A percentile compares a stretch with the other conserved stretches of the same genome.
Conservation (phyloP, 169 alveolate species). For the Perkinsus marinus region DNA sequence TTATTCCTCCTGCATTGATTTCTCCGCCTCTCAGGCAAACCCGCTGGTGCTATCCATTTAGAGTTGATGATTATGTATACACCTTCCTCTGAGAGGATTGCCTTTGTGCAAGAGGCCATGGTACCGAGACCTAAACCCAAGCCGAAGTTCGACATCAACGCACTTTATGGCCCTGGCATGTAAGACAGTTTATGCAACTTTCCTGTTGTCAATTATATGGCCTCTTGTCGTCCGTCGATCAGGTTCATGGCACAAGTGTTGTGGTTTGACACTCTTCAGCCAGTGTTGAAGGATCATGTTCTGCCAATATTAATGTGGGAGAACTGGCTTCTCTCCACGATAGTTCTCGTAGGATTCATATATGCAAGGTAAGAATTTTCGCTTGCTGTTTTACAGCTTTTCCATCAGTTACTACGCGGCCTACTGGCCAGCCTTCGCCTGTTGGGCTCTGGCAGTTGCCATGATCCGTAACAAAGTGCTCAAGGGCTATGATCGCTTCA, state of each 20-base stretch:
- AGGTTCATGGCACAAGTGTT: not conserved
- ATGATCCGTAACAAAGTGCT: not conserved
- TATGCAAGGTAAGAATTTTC: not conserved
- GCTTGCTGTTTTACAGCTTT: not conserved
- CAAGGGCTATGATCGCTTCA: not conserved
- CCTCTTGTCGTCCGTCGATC: not conserved
- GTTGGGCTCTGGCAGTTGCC: not conserved
- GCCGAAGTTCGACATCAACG: not conserved
- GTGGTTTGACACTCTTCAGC: not conserved
- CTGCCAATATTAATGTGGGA: not conserved
- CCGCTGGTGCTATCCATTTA: not conserved
- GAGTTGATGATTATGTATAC: not conserved
- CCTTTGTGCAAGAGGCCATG: not conserved
- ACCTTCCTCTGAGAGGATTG: not conserved
- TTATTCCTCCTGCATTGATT: not conserved
- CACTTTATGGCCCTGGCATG: not conserved
- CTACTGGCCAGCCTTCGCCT: not conserved
- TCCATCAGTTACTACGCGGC: not conserved
- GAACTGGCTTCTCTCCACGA: not conserved
- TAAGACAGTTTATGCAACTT: not conserved
- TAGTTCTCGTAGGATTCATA: not conserved
- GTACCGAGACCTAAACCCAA: not conserved
- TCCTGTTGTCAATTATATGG: not conserved
- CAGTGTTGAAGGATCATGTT: not conserved
- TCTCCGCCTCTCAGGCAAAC: not conserved